These are phyloP conservation scores for Mycena pura DNA, from an alignment of 768 basidiomycete species.

Conservation along the genomic window DNA sequence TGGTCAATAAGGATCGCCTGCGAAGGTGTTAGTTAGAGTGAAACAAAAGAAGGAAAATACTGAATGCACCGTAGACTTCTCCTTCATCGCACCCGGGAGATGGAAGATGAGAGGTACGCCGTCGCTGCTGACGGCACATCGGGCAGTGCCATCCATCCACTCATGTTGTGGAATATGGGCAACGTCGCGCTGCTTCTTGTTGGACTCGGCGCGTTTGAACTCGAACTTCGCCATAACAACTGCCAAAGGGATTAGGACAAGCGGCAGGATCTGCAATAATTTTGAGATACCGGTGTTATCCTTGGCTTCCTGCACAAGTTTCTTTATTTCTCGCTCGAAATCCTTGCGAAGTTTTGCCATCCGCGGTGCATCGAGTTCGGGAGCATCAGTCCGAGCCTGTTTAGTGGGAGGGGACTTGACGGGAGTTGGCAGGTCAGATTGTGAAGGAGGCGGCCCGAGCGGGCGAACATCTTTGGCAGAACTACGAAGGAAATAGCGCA, in stretches of 20 bases:
- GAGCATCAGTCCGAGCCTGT: too few species aligned
- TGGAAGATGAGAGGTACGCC: not conserved
- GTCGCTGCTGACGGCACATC: not conserved
- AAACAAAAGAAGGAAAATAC: too few species aligned
- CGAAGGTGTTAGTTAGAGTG: not conserved
- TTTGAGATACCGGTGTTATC: not conserved
- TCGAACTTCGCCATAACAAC: not conserved
- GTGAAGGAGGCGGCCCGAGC: too few species aligned
- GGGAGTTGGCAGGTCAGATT: too few species aligned
- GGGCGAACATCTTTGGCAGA: too few species aligned
- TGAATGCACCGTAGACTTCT: not conserved
- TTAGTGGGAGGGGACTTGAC: too few species aligned
- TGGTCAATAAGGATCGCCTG: not conserved
- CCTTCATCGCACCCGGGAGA: not conserved
- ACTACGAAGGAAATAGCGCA: too few species aligned
- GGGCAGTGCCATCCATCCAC: not conserved
- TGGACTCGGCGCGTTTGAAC: not conserved
- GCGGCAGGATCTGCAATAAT: not conserved
- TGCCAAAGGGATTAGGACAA: not conserved
- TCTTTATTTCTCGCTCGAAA: not conserved
- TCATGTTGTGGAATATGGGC: not conserved
- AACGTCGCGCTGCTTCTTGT: not conserved
- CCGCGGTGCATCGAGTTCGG: too few species aligned
- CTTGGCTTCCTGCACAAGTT: not conserved
- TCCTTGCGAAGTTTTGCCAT: too few species aligned